phyloP scores from a whole-genome alignment of 495 filamentous ascomycete species.

The Penicillium longicatenatum region DNA sequence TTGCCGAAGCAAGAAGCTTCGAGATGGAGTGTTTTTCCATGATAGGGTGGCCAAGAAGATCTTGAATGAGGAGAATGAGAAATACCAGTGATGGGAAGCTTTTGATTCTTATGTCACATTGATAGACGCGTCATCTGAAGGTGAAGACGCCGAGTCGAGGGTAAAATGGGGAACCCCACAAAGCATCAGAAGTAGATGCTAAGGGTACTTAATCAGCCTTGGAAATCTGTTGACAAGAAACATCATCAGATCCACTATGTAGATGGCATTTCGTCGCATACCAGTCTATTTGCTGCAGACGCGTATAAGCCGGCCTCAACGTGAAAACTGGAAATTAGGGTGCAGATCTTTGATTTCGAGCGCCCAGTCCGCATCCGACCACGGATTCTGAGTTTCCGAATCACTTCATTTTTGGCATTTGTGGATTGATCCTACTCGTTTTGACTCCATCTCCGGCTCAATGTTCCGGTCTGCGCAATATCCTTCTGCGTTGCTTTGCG shows the following conservation, averaged over 20 bases:
- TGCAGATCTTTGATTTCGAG: conserved; percentile 2
- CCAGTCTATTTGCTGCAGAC: not conserved
- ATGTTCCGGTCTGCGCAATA: not conserved
- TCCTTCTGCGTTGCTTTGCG: not conserved
- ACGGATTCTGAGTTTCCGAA: not conserved
- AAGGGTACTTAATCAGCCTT: not conserved
- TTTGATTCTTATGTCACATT: not conserved
- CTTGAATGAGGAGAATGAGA: not conserved
- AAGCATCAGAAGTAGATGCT: not conserved
- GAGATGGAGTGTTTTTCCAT: not conserved
- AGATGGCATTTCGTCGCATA: not conserved
- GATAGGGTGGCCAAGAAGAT: conserved; percentile 1
- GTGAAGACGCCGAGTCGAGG: not conserved
- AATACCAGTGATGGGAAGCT: not conserved
- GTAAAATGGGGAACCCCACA: no score
- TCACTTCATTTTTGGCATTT: not conserved
- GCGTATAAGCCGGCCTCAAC: not conserved
- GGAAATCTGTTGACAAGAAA: not conserved
- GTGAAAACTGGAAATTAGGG: not conserved
- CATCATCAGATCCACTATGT: not conserved
- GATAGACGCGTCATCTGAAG: not conserved
- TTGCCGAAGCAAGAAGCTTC: conserved; percentile 4
- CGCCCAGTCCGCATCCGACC: not conserved
- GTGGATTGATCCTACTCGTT: not conserved
- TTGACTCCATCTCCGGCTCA: not conserved